Evolutionary conservation across 768 basidiomycete genomes (phyloP).

Genomic region (Tylopilus intermedius): DNA sequence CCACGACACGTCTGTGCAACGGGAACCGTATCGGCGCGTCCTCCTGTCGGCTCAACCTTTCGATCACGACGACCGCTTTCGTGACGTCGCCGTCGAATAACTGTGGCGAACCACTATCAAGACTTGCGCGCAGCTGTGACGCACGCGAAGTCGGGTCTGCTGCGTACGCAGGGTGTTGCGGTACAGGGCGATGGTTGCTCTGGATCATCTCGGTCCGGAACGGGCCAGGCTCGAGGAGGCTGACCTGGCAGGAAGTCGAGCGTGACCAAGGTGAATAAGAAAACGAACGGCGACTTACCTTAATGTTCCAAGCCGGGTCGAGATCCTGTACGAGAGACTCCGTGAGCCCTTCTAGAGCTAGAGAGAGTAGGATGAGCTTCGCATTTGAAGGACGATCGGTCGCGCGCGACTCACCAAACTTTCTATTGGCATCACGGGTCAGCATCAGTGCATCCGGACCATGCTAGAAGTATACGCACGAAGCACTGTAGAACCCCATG

Average conservation of each 20-base stretch:
- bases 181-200: background rate
- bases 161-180: constrained; percentile 19
- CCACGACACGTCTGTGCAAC: constrained; percentile 8
- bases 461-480: constrained; percentile 11
- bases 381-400: no score
- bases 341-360: constrained; percentile 16
- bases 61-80: constrained; percentile 14
- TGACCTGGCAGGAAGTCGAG: constrained; percentile 6
- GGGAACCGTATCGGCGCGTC: constrained; percentile 16
- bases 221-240: constrained; percentile 16
- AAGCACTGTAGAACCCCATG: constrained; percentile 23
- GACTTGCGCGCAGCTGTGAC: constrained; percentile 10
- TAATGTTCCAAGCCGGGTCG: constrained; percentile 1
- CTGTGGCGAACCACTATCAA: background rate
- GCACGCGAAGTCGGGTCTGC: constrained; percentile 1
- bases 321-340: constrained; percentile 6
- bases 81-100: constrained; percentile 9
- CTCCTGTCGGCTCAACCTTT: constrained; percentile 12
- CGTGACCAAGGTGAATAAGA: background rate
- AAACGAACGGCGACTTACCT: background rate
- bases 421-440: constrained; percentile 1
- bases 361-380: background rate
- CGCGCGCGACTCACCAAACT: constrained; percentile 9
- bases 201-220: constrained; percentile 13
- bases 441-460: background rate